Conservation (phyloP, 2,329 filamentous ascomycete species). For the Exserohilum rostratum region DNA sequence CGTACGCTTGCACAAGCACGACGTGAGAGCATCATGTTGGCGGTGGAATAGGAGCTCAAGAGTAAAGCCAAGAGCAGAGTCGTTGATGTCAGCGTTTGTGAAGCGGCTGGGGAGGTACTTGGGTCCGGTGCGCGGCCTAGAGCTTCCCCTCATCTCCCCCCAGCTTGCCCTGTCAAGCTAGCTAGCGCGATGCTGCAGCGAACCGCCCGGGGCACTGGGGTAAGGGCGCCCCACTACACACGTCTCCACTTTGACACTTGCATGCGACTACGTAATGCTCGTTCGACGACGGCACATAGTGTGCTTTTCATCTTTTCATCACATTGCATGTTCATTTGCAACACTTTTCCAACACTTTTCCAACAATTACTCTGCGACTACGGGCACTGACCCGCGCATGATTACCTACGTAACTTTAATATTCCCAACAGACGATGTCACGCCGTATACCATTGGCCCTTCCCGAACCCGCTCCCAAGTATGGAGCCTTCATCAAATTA, state of each 20-base stretch:
- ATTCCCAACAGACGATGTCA: neutral
- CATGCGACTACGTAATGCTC: neutral
- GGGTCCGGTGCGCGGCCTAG: constrained; percentile 1
- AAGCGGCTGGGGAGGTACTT: constrained; percentile 8
- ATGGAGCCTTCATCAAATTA: neutral
- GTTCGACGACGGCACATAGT: neutral
- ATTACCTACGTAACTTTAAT: neutral
- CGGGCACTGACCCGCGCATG: neutral
- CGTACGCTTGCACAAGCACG: constrained; percentile 38
- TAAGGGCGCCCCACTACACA: constrained; percentile 14
- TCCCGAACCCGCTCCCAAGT: neutral
- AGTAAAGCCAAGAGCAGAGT: neutral
- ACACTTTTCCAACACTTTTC: neutral
- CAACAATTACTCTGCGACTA: neutral
- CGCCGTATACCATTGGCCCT: neutral
- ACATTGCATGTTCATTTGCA: neutral
- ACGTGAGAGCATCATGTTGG: constrained; percentile 40
- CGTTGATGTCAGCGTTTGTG: neutral
- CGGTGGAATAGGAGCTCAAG: neutral
- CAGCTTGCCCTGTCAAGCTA: constrained; percentile 21
- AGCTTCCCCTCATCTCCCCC: constrained; percentile 21
- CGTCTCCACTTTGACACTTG: constrained; percentile 1
- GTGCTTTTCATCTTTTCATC: neutral
- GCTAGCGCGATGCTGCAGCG: constrained; percentile 12
- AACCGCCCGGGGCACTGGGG: constrained; percentile 16